phyloP scores from a whole-genome alignment of 2,329 filamentous ascomycete species.

The Diaporthe amygdali region DNA sequence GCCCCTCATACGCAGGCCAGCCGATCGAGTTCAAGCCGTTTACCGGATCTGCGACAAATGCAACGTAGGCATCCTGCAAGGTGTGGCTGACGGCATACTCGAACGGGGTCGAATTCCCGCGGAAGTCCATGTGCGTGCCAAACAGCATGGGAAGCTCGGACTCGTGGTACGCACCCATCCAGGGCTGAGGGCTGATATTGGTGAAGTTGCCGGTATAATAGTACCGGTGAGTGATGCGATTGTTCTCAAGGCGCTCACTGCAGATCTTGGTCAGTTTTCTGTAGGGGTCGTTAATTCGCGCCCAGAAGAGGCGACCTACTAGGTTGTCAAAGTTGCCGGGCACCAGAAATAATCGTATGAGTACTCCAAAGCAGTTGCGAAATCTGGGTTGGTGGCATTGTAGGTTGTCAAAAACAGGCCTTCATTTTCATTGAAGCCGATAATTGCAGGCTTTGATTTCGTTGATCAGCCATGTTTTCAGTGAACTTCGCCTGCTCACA shows the following conservation, averaged over 20 bases:
- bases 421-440: constrained; percentile 32
- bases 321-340: constrained; percentile 24
- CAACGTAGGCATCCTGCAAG: constrained; percentile 30
- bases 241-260: constrained; percentile 13
- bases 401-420: constrained; percentile 30
- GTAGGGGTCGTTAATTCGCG: background rate
- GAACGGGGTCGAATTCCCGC: constrained; percentile 26
- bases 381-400: constrained; percentile 24
- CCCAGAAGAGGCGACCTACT: background rate
- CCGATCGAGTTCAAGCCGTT: constrained; percentile 42
- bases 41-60: constrained; percentile 40
- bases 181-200: constrained; percentile 33
- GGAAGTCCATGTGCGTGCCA: constrained; percentile 34
- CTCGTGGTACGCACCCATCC: constrained; percentile 35
- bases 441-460: constrained; percentile 27
- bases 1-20: constrained; percentile 22
- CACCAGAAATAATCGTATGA: constrained; percentile 32
- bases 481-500: background rate
- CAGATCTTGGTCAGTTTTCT: background rate
- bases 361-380: constrained; percentile 18
- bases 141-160: constrained; percentile 40
- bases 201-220: constrained; percentile 36
- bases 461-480: background rate
- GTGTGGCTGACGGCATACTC: constrained; percentile 26
- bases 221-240: constrained; percentile 33